Base-by-base conservation (phyloP, 371 early-diverging fungal genomes). In the Mucor circinelloides region DNA sequence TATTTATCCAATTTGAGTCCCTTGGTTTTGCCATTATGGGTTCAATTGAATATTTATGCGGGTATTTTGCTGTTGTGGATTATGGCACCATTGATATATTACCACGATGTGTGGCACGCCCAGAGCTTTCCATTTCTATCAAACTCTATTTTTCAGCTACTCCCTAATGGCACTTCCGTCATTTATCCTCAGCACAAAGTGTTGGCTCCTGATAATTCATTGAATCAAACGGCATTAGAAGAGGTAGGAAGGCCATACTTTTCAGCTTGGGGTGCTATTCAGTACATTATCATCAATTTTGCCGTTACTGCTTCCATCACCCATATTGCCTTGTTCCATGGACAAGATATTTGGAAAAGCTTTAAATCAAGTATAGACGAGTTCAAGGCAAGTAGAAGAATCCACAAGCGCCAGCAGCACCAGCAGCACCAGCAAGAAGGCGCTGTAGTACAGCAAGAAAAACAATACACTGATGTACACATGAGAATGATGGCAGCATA, bases 11-110 rank as follows among this genome's bases (percentile, higher is more conserved):
- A 68, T 30, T 87, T 89, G 60, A 80, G 85, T 31, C 85, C 84
- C 23, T 71, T 94, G 6, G 85, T 93, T 0, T 67, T 95, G 5
- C 94, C 96, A 2, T 77, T 94, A 2, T 78, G 75, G 71, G 76
- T 79, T 15, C 83, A 82, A 19, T 6, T 80, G 8, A 85, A 85
- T 34, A 64, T 78, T n/a, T 74, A 67, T 38, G 17, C 50, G 60
- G 85, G 85, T 34, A 67, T 83, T 25, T 7, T 74, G 21, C 9
- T 73, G 0, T 44, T 83, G 44, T 82, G 76, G 76, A 58, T 85
- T 25, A 31, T 80, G 31, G 73, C 68, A 1, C 82, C 83, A 7
- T 50, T 74, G 0, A 9, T 79, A 10, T 85, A 80, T 54, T 76
- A 82, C 54, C 66, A 44, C 34, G 68, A 83, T 66, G 72, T 78